These are phyloP conservation scores for Senecio squalidus DNA, from an alignment of 140 eudicot genomes.

Conservation along the genomic window DNA sequence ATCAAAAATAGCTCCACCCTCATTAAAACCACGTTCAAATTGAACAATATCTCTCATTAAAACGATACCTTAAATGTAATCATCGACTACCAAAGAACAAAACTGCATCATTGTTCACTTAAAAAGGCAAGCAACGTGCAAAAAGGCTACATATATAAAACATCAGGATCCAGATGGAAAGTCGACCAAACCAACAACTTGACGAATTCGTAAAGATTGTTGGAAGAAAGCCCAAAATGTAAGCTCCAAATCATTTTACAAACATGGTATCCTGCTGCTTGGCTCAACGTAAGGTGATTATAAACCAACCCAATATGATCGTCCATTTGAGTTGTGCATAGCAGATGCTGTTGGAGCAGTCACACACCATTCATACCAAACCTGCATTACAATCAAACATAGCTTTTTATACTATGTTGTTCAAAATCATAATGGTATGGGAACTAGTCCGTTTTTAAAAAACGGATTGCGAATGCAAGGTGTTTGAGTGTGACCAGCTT, in stretches of 20 bases:
- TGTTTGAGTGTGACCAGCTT: too few relatives aligned
- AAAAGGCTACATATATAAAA: constrained; percentile 9
- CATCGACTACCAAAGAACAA: background rate
- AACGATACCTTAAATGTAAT: background rate
- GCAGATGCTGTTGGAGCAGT: constrained; percentile 65
- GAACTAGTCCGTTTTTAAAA: too few relatives aligned
- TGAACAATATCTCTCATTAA: constrained; percentile 6
- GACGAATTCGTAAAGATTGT: background rate
- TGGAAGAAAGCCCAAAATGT: background rate
- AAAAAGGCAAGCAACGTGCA: background rate
- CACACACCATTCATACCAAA: constrained; percentile 98
- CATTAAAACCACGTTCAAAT: background rate
- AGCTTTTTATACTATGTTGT: too few relatives aligned
- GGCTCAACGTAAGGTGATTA: constrained; percentile 17
- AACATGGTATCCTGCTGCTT: constrained; percentile 7
- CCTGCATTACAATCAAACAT: constrained; percentile 44
- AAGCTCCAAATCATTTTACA: constrained; percentile 4
- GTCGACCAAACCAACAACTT: constrained; percentile 5
- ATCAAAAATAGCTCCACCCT: background rate
- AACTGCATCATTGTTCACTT: background rate
- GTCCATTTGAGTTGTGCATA: constrained; percentile 82
- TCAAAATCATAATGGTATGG: too few relatives aligned
- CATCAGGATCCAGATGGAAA: constrained; percentile 6
- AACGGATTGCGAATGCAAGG: too few relatives aligned
- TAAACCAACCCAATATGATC: constrained; percentile 97